phyloP scores from a whole-genome alignment of 352 stramenopile genomes.

The Globisporangium camurandrum region DNA sequence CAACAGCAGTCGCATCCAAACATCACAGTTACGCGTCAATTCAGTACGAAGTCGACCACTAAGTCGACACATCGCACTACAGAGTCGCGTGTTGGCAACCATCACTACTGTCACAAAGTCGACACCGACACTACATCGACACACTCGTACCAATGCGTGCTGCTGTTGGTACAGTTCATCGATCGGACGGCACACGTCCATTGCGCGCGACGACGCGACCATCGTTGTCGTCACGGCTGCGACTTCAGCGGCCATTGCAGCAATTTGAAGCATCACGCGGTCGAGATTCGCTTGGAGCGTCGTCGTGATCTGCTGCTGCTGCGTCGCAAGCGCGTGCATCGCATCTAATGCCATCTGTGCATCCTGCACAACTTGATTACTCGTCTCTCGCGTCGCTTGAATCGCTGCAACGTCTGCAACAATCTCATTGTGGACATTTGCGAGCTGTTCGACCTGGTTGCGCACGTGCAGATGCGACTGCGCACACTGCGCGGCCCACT shows the following conservation, averaged over 20 bases:
- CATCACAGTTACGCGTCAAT: too few species aligned
- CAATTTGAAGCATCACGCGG: constrained; percentile 57
- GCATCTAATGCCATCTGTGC: constrained; percentile 34
- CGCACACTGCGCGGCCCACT: constrained; percentile 72
- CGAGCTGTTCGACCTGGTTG: constrained; percentile 52
- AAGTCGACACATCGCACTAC: neutral
- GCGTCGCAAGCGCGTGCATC: constrained; percentile 39
- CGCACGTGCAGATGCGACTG: constrained; percentile 67
- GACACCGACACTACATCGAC: neutral
- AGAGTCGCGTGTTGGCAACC: constrained; percentile 5
- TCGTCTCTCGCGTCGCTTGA: constrained; percentile 31
- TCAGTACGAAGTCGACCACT: neutral
- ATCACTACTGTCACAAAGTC: constrained; percentile 3
- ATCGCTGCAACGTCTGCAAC: constrained; percentile 52
- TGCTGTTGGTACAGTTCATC: constrained; percentile 74
- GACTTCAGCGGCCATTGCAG: constrained; percentile 49
- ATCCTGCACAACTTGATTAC: constrained; percentile 31
- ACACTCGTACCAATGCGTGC: constrained; percentile 48
- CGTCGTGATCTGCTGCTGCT: constrained; percentile 49
- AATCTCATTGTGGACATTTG: constrained; percentile 61
- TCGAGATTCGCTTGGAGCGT: constrained; percentile 61
- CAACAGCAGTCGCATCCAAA: neutral
- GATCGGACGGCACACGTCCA: constrained; percentile 79
- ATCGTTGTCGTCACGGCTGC: constrained; percentile 47
- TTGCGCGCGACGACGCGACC: constrained; percentile 64